A percentile compares a stretch with the other conserved stretches of the same genome.
Evolutionary conservation across 2,329 filamentous ascomycete species (phyloP).

Genomic region (Penicillium sp.): DNA sequence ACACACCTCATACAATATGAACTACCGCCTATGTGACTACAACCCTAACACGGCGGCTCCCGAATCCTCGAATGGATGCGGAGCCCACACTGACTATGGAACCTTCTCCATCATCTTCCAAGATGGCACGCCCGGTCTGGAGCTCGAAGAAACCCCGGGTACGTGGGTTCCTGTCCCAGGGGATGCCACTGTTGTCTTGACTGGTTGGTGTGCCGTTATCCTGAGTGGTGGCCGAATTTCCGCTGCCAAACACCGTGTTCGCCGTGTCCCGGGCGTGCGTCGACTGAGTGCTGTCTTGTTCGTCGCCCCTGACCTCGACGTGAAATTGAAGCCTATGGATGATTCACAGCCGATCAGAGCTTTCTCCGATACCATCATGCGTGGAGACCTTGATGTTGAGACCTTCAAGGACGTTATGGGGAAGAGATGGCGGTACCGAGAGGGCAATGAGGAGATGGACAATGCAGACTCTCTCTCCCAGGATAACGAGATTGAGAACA

Average conservation of each 20-base stretch:
- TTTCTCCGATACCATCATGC: background rate
- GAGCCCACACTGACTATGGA: conserved; percentile 5
- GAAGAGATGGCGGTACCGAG: conserved; percentile 5
- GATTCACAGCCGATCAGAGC: background rate
- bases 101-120: conserved; percentile 8
- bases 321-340: background rate
- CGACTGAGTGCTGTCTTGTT: conserved; percentile 6
- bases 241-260: conserved; percentile 3
- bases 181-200: conserved; percentile 3
- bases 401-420: conserved; percentile 7
- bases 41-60: conserved; percentile 1
- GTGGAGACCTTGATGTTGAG: background rate
- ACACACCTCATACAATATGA: background rate
- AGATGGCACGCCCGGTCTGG: conserved; percentile 5
- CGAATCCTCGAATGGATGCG: conserved; percentile 1
- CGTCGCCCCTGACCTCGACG: background rate
- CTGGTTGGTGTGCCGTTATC: conserved; percentile 5
- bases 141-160: background rate
- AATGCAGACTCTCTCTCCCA: conserved; percentile 1
- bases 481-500: background rate
- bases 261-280: conserved; percentile 3
- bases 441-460: conserved; percentile 7
- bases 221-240: conserved; percentile 2
- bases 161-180: background rate
- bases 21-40: conserved; percentile 7